Conservation (phyloP, 805 yeast genomes). For the Cyberlindnera euphorbiae region DNA sequence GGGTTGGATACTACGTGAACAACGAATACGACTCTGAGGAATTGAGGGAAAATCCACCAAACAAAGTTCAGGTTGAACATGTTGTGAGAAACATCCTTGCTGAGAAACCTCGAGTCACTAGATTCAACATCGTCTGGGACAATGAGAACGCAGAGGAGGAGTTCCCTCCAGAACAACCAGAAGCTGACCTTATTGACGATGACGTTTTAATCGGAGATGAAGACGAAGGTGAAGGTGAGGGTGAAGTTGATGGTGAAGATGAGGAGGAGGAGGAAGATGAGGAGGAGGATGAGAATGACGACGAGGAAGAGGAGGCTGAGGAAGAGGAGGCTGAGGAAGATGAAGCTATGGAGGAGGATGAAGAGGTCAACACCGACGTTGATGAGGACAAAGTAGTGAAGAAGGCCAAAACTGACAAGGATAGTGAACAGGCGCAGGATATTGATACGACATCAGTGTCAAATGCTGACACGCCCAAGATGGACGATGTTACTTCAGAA, state of each 20-base stretch:
- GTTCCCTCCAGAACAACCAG: slow-evolving; percentile 75
- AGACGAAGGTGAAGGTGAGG: slow-evolving; percentile 47
- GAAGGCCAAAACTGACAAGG: slow-evolving; percentile 8
- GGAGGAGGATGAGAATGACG: slow-evolving; percentile 42
- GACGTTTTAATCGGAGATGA: slow-evolving; percentile 28
- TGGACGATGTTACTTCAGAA: slow-evolving; percentile 13
- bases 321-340: slow-evolving; percentile 8
- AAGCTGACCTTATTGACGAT: slow-evolving; percentile 56
- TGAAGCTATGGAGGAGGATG: slow-evolving; percentile 40
- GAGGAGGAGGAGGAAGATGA: slow-evolving; percentile 45
- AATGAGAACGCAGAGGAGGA: slow-evolving; percentile 63
- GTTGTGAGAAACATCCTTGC: slow-evolving; percentile 93
- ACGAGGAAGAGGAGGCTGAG: slow-evolving; percentile 36
- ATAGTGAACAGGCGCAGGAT: not conserved
- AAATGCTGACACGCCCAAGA: slow-evolving; percentile 19
- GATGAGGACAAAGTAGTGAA: slow-evolving; percentile 18
- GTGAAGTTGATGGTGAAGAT: slow-evolving; percentile 36
- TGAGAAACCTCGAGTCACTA: slow-evolving; percentile 95
- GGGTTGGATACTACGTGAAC: slow-evolving; percentile 97
- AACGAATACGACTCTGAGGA: slow-evolving; percentile 95
- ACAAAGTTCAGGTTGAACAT: slow-evolving; percentile 87
- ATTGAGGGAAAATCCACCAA: slow-evolving; percentile 87
- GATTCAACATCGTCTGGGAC: slow-evolving; percentile 97
- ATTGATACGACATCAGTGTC: not conserved
- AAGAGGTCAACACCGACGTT: slow-evolving; percentile 21